Evolutionary conservation across 345 rosid genomes (phyloP), one percentile per base, ranked within the genome.

Genomic region (Abelmoschus esculentus): DNA sequence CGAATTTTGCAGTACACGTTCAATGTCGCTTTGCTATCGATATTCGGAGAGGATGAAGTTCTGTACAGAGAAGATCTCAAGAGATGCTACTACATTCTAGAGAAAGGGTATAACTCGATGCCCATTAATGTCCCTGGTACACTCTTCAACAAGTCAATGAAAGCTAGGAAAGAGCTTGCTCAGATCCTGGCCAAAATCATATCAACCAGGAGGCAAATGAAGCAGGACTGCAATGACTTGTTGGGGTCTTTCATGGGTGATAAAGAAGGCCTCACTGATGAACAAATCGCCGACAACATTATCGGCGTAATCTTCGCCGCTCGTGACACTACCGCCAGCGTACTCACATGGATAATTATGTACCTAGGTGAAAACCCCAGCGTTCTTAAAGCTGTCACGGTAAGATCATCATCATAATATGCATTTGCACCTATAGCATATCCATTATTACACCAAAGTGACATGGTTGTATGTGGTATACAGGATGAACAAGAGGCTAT

Each of bases 71-170:
- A 86, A 60, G 99, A 95, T 73, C 89, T 91, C 44, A 91, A 90
- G 76, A 77, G 86, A 69, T 90, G 96, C 62, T 95, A 95, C 81
- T 90, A 91, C 90, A 79, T 88, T 79, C 89, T 95, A 4, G 99
- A 95, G 70, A 83, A 88, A 71, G 99, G 96, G 0, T 95, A 95
- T 86, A 95, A 95, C 71, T 95, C 99, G 22, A 90, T 95, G 97
- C 97, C 96, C 17, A 76, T 95, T 13, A 91, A 91, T 67, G 77
- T 95, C 10, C 97, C 99, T 0, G 99, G 97, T 12, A 95, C 99
- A 11, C 92, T 91, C 6, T 91, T 95, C 83, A 46, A 89, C 89
- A 87, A 89, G 76, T 73, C 99, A 1, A 95, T 95, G 99, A 89
- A 83, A 77, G 96, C 99, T 50, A 88, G 99, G 31, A 88, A 84